Percentiles rank a stretch among this genome's conserved stretches.
Conservation (phyloP, 108 stramenopile species). For the Chaetoceros muelleri region DNA sequence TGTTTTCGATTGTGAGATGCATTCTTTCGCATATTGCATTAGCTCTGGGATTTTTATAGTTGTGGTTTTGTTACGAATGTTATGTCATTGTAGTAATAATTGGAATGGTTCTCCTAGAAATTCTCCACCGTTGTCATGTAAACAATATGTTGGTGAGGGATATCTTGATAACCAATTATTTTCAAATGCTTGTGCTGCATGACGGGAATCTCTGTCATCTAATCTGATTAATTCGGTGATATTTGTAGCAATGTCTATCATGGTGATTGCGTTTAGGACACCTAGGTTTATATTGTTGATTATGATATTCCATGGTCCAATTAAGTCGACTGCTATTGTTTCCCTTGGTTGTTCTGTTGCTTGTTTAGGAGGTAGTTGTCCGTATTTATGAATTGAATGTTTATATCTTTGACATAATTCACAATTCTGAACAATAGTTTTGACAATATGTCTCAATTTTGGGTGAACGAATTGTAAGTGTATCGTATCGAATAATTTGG, state of each 20-base stretch:
- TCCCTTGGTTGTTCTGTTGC: conserved; percentile 13
- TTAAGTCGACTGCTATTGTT: conserved; percentile 22
- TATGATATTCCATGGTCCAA: conserved; percentile 29
- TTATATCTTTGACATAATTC: conserved; percentile 17
- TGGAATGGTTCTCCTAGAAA: conserved; percentile 30
- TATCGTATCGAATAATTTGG: conserved; percentile 8
- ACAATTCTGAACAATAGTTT: conserved; percentile 1
- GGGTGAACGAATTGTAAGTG: conserved; percentile 4
- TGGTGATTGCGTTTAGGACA: conserved; percentile 10
- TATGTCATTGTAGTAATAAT: conserved; percentile 9
- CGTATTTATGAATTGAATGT: conserved; percentile 8
- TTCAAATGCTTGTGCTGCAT: conserved; percentile 18
- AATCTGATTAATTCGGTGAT: conserved; percentile 9
- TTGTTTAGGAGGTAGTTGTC: conserved; percentile 12
- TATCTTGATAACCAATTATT: conserved; percentile 34
- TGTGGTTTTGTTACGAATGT: conserved; percentile 17
- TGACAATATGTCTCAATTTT: conserved; percentile 1
- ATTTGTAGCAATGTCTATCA: conserved; percentile 14
- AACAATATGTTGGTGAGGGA: conserved; percentile 15
- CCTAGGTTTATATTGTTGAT: background rate
- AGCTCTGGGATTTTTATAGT: conserved; percentile 30
- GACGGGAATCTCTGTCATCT: conserved; percentile 11
- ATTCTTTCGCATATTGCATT: conserved; percentile 33
- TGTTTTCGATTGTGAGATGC: conserved; percentile 23
- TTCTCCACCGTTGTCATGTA: conserved; percentile 31